phyloP scores from a whole-genome alignment of 2,329 filamentous ascomycete species.

The Trichoderma cornu-damae region DNA sequence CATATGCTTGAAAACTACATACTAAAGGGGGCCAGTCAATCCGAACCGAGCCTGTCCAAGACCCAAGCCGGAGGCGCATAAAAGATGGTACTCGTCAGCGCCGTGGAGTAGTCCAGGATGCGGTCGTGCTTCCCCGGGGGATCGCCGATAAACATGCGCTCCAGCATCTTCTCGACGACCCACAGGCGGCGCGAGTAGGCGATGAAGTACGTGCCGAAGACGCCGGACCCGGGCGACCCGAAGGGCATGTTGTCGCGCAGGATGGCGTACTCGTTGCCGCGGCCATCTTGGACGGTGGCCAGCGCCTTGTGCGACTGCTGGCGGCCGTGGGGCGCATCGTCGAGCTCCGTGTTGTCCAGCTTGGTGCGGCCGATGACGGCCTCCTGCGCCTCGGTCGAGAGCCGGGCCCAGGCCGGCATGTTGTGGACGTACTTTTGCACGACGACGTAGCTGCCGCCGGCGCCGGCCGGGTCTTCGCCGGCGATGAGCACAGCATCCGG shows the following conservation, averaged over 20 bases:
- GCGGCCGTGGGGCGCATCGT: conserved; percentile 47
- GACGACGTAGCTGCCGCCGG: conserved; percentile 53
- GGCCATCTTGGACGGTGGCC: conserved; percentile 47
- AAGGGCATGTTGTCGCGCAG: conserved; percentile 59
- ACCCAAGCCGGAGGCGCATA: conserved; percentile 40
- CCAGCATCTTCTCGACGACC: conserved; percentile 55
- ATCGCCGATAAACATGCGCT: conserved; percentile 52
- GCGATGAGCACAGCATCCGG: conserved; percentile 40
- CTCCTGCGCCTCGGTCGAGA: conserved; percentile 50
- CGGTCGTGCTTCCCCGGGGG: conserved; percentile 51
- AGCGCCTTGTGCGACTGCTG: conserved; percentile 53
- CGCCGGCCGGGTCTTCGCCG: conserved; percentile 35
- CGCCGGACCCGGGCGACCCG: conserved; percentile 44
- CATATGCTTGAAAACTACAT: not conserved
- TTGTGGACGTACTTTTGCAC: conserved; percentile 56
- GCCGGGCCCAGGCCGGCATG: conserved; percentile 41
- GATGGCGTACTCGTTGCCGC: conserved; percentile 48
- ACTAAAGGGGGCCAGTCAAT: no score
- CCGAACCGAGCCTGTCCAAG: conserved; percentile 13
- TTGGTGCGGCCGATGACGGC: conserved; percentile 54
- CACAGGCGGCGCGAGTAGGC: conserved; percentile 49
- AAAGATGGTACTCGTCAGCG: conserved; percentile 49
- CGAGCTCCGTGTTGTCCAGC: conserved; percentile 52
- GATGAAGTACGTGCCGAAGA: conserved; percentile 57
- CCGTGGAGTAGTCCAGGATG: conserved; percentile 49